Conservation (phyloP, 495 filamentous ascomycete species). For the Talaromyces trachyspermus region DNA sequence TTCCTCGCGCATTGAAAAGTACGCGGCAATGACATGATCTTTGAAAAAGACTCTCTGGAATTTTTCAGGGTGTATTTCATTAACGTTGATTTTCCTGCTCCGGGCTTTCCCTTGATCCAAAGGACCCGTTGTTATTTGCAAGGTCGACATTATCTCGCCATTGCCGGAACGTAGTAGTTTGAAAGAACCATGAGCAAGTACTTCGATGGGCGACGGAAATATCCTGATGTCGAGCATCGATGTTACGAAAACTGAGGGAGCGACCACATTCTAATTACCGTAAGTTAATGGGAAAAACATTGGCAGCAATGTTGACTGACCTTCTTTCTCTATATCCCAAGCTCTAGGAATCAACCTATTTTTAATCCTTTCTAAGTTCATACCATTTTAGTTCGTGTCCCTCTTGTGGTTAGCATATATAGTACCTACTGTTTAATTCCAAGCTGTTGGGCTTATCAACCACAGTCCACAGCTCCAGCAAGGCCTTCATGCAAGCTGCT, state of each 20-base stretch:
- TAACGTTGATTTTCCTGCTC: slow-evolving; percentile 18
- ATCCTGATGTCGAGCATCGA: slow-evolving; percentile 15
- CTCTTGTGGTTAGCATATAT: too few relatives aligned
- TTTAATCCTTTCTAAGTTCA: too few relatives aligned
- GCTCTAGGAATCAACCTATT: too few relatives aligned
- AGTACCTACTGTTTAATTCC: too few relatives aligned
- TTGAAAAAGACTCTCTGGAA: slow-evolving; percentile 7
- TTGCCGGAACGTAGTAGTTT: slow-evolving; percentile 24
- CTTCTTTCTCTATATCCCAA: too few relatives aligned
- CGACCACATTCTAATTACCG: background rate
- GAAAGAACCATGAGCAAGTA: slow-evolving; percentile 47
- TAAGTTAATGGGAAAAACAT: too few relatives aligned
- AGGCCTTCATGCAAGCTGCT: too few relatives aligned
- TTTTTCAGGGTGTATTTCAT: slow-evolving; percentile 14
- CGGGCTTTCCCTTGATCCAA: slow-evolving; percentile 20
- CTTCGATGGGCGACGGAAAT: slow-evolving; percentile 22
- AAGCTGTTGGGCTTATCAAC: too few relatives aligned
- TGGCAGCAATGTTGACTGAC: too few relatives aligned
- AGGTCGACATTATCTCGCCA: slow-evolving; percentile 37
- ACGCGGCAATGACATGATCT: slow-evolving; percentile 25
- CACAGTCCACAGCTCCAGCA: too few relatives aligned
- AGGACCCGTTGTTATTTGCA: slow-evolving; percentile 22
- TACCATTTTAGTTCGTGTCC: too few relatives aligned
- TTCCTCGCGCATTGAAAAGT: slow-evolving; percentile 47
- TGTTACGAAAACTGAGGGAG: slow-evolving; percentile 24